Conservation (phyloP, 1,139 yeast species). For the Hansenula sp. region DNA sequence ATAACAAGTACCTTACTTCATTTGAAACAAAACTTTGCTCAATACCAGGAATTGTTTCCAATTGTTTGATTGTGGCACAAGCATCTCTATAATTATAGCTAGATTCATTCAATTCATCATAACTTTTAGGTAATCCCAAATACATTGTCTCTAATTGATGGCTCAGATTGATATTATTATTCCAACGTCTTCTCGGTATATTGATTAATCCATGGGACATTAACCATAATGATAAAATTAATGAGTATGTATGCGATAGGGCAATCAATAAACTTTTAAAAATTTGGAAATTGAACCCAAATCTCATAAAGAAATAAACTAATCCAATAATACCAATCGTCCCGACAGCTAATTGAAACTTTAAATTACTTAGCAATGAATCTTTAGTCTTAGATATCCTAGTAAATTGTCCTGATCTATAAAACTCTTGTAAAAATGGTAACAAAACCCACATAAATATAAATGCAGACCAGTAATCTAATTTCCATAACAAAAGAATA, state of each 20-base stretch:
- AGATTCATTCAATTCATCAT: slow-evolving; percentile 65
- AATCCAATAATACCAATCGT: slow-evolving; percentile 51
- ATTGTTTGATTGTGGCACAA: slow-evolving; percentile 53
- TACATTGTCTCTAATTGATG: slow-evolving; percentile 42
- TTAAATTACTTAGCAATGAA: slow-evolving; percentile 52
- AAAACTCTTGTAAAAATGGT: slow-evolving; percentile 71
- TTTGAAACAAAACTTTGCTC: slow-evolving; percentile 27
- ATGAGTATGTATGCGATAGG: slow-evolving; percentile 73
- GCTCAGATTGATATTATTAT: slow-evolving; percentile 36
- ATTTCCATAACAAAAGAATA: slow-evolving; percentile 62
- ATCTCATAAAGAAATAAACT: slow-evolving; percentile 56
- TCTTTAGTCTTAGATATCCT: slow-evolving; percentile 44
- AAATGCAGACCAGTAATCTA: slow-evolving; percentile 80
- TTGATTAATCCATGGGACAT: slow-evolving; percentile 80
- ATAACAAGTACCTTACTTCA: slow-evolving; percentile 33
- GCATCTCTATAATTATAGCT: slow-evolving; percentile 61
- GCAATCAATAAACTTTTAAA: slow-evolving; percentile 72
- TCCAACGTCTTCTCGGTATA: slow-evolving; percentile 58
- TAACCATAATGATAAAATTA: slow-evolving; percentile 74
- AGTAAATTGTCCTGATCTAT: slow-evolving; percentile 63
- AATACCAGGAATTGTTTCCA: slow-evolving; percentile 26
- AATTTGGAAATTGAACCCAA: slow-evolving; percentile 54
- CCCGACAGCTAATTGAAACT: slow-evolving; percentile 58
- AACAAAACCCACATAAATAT: slow-evolving; percentile 68
- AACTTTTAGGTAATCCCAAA: slow-evolving; percentile 49